A percentile compares a stretch with the other conserved stretches of the same genome.
Conservation (phyloP, 495 filamentous ascomycete genomes). For the Aspergillus ellipticus region DNA sequence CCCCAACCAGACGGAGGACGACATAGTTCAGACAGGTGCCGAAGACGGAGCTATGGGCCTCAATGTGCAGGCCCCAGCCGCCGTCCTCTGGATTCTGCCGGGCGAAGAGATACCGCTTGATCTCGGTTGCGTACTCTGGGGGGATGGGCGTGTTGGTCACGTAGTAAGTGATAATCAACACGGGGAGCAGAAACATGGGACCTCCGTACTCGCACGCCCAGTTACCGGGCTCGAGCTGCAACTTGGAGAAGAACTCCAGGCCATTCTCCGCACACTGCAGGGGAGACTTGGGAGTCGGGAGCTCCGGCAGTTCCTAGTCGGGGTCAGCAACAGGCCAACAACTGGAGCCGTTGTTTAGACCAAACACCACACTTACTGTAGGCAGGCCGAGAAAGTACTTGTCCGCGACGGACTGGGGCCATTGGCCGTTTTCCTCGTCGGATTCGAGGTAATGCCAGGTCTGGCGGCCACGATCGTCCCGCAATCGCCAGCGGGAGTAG, state of each 20-base stretch:
- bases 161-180: conserved; percentile 82
- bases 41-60: conserved; percentile 89
- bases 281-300: conserved; percentile 67
- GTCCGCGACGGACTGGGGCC: conserved; percentile 83
- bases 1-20: conserved; percentile 81
- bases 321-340: too few relatives aligned
- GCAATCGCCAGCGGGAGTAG: conserved; percentile 75
- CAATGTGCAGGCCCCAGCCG: conserved; percentile 95
- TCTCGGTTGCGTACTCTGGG: conserved; percentile 75
- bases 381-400: conserved; percentile 78
- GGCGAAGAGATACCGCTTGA: conserved; percentile 89
- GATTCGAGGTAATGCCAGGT: conserved; percentile 91
- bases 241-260: conserved; percentile 81
- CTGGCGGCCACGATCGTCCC: conserved; percentile 76
- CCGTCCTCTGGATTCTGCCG: conserved; percentile 85
- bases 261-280: conserved; percentile 77
- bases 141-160: conserved; percentile 88
- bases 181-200: conserved; percentile 81
- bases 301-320: conserved; percentile 63
- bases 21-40: conserved; percentile 90
- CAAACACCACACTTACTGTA: conserved; percentile 39
- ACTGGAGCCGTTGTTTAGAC: too few relatives aligned
- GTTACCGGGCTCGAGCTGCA: conserved; percentile 84
- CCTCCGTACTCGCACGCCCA: conserved; percentile 98
- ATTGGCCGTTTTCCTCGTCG: conserved; percentile 66